These are phyloP conservation scores for Pseudozyma sp. DNA, from an alignment of 1,284 basidiomycete genomes.

Conservation along the genomic window DNA sequence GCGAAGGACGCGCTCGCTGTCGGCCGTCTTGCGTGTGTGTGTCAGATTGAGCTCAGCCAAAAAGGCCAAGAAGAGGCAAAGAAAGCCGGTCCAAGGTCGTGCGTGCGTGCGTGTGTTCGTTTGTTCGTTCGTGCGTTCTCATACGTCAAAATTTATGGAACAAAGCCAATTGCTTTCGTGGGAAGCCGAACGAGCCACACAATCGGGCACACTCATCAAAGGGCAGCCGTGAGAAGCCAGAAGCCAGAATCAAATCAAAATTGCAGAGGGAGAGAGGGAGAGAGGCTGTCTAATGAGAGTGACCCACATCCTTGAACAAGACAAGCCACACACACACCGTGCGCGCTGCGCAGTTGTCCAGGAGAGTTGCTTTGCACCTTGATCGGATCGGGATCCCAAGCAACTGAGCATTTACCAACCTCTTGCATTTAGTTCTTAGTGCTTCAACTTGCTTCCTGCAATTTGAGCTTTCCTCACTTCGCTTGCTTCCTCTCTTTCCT, in stretches of 20 bases:
- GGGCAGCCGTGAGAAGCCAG: background rate
- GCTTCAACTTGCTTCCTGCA: background rate
- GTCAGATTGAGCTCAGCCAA: background rate
- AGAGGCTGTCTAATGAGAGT: no score
- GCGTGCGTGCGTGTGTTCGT: background rate
- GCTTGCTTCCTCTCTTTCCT: background rate
- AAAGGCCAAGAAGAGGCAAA: background rate
- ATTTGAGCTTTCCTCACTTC: no score
- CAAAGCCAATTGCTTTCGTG: background rate
- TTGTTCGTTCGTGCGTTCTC: background rate
- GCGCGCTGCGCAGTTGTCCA: no score
- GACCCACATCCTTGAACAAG: no score
- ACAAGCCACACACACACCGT: no score
- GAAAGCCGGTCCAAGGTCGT: conserved; percentile 8
- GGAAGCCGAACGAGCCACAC: background rate
- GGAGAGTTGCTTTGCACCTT: background rate
- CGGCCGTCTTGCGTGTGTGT: conserved; percentile 8
- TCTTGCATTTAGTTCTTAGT: background rate
- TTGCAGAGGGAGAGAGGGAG: no score
- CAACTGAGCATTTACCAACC: conserved; percentile 6
- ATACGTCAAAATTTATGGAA: conserved; percentile 6
- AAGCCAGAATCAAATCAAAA: no score
- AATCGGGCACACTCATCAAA: conserved; percentile 1
- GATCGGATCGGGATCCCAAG: conserved; percentile 13
- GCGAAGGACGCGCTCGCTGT: conserved; percentile 8